A percentile compares a stretch with the other conserved stretches of the same genome.
These are phyloP conservation scores for Skeletonema tropicum DNA, from an alignment of 108 stramenopile genomes.

Conservation along the genomic window DNA sequence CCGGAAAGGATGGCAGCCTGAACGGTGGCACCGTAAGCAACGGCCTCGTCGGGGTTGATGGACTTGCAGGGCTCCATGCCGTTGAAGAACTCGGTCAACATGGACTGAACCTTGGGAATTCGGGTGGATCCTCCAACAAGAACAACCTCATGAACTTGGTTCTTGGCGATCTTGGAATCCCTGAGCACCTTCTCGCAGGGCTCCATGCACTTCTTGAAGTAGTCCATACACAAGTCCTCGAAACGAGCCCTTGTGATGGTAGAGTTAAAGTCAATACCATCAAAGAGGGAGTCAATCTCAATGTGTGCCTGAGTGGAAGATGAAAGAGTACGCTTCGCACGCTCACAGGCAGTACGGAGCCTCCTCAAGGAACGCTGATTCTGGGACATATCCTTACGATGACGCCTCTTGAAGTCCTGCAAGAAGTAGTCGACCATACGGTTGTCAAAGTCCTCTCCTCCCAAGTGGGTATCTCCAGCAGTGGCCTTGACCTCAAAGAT, in stretches of 20 bases:
- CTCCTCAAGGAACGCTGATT: conserved; percentile 98
- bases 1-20: conserved; percentile 95
- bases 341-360: conserved; percentile 99
- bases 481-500: conserved; percentile 99
- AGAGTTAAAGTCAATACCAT: conserved; percentile 99
- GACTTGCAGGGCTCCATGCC: conserved; percentile 98
- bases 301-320: conserved; percentile 99
- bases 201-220: conserved; percentile 91
- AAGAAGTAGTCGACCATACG: conserved; percentile 96
- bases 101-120: conserved; percentile 96
- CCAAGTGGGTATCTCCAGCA: conserved; percentile 98
- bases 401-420: conserved; percentile 95
- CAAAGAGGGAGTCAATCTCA: conserved; percentile 99
- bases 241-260: conserved; percentile 98
- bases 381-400: conserved; percentile 87
- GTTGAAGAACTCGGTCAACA: conserved; percentile 98
- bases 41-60: conserved; percentile 98
- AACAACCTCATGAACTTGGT: conserved; percentile 93
- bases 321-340: conserved; percentile 99
- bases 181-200: conserved; percentile 98
- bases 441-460: conserved; percentile 99
- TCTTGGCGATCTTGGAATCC: conserved; percentile 97
- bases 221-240: conserved; percentile 97
- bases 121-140: conserved; percentile 98
- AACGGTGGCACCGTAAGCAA: conserved; percentile 95